Percentiles rank a stretch among this genome's conserved stretches.
These are phyloP conservation scores for Globisporangium spinosum DNA, from an alignment of 352 stramenopile species.

Conservation along the genomic window DNA sequence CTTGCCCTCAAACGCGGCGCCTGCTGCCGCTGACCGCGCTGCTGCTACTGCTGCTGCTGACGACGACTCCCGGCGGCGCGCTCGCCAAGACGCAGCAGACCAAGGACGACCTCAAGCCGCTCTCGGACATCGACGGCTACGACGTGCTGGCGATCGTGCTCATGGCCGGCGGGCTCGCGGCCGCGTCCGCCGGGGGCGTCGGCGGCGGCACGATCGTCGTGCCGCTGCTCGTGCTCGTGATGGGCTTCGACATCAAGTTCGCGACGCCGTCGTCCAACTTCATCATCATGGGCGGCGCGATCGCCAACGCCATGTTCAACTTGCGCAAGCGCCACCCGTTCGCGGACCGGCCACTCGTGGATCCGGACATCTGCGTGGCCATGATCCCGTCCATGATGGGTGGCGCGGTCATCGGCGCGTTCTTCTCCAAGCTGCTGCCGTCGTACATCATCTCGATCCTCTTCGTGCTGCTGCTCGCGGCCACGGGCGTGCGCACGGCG, in stretches of 20 bases:
- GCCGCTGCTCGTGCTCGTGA: constrained; percentile 53
- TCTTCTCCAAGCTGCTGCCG: constrained; percentile 57
- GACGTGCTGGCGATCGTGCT: constrained; percentile 44
- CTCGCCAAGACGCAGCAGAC: constrained; percentile 15
- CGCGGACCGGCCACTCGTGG: constrained; percentile 53
- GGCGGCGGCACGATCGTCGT: constrained; percentile 53
- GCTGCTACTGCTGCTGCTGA: neutral
- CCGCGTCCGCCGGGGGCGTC: constrained; percentile 45
- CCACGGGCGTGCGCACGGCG: constrained; percentile 32
- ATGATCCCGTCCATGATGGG: constrained; percentile 69
- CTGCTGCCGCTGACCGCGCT: neutral
- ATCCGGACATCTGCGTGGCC: constrained; percentile 46
- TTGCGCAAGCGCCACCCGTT: constrained; percentile 54
- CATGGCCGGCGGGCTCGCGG: constrained; percentile 43
- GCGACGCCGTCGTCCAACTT: constrained; percentile 58
- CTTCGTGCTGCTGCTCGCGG: constrained; percentile 41
- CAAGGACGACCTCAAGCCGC: constrained; percentile 18
- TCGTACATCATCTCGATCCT: constrained; percentile 58
- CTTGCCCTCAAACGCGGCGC: neutral
- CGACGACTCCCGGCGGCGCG: neutral
- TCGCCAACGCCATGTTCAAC: constrained; percentile 65
- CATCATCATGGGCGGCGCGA: constrained; percentile 57
- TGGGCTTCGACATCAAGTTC: constrained; percentile 68
- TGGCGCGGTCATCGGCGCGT: constrained; percentile 45
- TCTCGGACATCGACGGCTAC: constrained; percentile 42